phyloP scores from a whole-genome alignment of 805 yeast genomes.

The Metschnikowia dekortorum region DNA sequence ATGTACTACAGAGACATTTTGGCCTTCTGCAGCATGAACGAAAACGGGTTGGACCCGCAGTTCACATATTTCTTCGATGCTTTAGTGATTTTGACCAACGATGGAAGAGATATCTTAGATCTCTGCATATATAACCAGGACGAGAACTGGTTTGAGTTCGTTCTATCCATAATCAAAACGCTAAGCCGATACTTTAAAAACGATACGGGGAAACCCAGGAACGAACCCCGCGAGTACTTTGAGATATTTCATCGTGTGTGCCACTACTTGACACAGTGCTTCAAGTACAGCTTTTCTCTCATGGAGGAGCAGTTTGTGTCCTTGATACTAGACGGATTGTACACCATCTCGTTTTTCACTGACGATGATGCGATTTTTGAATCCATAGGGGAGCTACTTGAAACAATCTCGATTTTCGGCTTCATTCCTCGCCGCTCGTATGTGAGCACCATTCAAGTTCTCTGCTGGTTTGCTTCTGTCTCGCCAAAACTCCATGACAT shows the following conservation, averaged over 20 bases:
- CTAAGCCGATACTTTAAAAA: slow-evolving; percentile 12
- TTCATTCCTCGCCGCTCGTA: slow-evolving; percentile 40
- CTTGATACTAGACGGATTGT: slow-evolving; percentile 28
- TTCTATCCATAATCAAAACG: slow-evolving; percentile 8
- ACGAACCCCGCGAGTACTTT: slow-evolving; percentile 8
- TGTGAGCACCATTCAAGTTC: slow-evolving; percentile 34
- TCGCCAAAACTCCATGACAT: slow-evolving; percentile 31
- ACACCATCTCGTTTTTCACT: slow-evolving; percentile 38
- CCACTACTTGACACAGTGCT: slow-evolving; percentile 38
- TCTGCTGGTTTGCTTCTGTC: slow-evolving; percentile 39
- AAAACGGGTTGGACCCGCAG: slow-evolving; percentile 41
- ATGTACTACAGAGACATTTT: slow-evolving; percentile 60
- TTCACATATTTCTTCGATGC: slow-evolving; percentile 48
- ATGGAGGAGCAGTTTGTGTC: slow-evolving; percentile 37
- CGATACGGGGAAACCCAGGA: slow-evolving; percentile 2
- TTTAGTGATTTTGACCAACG: slow-evolving; percentile 43
- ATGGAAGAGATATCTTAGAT: slow-evolving; percentile 52
- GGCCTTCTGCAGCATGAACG: slow-evolving; percentile 34
- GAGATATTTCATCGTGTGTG: slow-evolving; percentile 20
- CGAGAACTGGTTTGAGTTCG: slow-evolving; percentile 19
- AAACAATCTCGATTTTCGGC: slow-evolving; percentile 43
- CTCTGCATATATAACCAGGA: slow-evolving; percentile 41
- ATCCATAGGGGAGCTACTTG: slow-evolving; percentile 39
- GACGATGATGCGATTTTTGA: slow-evolving; percentile 32
- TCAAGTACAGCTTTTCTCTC: slow-evolving; percentile 44